These are phyloP conservation scores for Phoma sp. DNA, from an alignment of 2,329 filamentous ascomycete species.

Conservation along the genomic window DNA sequence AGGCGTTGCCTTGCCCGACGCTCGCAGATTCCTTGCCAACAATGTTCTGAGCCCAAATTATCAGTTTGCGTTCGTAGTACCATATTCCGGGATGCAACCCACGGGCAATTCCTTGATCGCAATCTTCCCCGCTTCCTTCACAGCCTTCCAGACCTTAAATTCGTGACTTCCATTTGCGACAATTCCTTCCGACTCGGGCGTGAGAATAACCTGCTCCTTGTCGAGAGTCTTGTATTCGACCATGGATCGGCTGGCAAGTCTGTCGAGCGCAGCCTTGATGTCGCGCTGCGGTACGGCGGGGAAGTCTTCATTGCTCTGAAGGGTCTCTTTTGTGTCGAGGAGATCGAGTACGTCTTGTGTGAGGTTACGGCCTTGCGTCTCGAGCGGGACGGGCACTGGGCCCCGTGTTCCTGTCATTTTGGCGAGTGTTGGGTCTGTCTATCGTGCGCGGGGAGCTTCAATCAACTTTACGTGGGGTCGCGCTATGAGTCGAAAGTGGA, in stretches of 20 bases:
- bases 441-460: constrained; percentile 20
- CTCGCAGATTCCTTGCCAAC: constrained; percentile 79
- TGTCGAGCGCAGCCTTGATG: constrained; percentile 87
- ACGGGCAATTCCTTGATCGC: constrained; percentile 56
- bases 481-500: constrained; percentile 37
- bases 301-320: constrained; percentile 60
- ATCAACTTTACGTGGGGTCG: constrained; percentile 26
- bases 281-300: constrained; percentile 52
- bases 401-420: constrained; percentile 55
- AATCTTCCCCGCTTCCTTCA: constrained; percentile 53
- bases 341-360: constrained; percentile 84
- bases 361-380: constrained; percentile 57
- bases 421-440: constrained; percentile 16
- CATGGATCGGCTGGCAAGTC: constrained; percentile 84
- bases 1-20: constrained; percentile 92
- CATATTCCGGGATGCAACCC: constrained; percentile 21
- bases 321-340: constrained; percentile 55
- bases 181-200: constrained; percentile 81
- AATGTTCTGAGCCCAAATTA: constrained; percentile 48
- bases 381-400: constrained; percentile 53
- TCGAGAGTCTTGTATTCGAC: constrained; percentile 84
- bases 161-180: constrained; percentile 57
- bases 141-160: constrained; percentile 58
- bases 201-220: constrained; percentile 75
- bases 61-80: constrained; percentile 23